Base-by-base conservation (phyloP, 208 protist genomes). In the Plasmodiophora brassicae region DNA sequence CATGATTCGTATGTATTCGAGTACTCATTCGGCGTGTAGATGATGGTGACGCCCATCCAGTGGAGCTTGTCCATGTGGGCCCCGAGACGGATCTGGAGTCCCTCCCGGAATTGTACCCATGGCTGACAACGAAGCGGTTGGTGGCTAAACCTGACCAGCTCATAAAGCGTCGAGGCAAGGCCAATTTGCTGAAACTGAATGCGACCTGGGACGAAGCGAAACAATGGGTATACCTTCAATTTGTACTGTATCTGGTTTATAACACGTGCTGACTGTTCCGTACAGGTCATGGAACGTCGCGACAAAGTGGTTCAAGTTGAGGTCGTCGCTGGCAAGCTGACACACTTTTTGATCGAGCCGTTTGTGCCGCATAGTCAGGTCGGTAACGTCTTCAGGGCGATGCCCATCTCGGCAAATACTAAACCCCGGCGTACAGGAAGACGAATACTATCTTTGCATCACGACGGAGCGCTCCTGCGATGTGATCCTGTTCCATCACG, bases 361-460 rank as follows among this genome's bases (percentile, higher is more conserved):
- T 96, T 96, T 85, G 60, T 95, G 10, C 92, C 93, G 38, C 94
- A 96, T 78, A 14, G 85, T 85, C 60, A 90, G n/a, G n/a, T 41
- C 39, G 25, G 1, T 46, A 1, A 84, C 71, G 1, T 41, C 36
- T 38, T n/a, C 38, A 57, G 86, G 1, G 8, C 45, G 20, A 20
- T 20, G 36, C 36, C 36, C n/a, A 28, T 46, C 36, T 45, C 25
- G 36, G 25, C 32, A 35, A 32, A 54, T 86, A 36, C 1, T 20
- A 54, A 60, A 1, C 1, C 20, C n/a, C n/a, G n/a, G n/a, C 8
- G 8, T 20, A n/a, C 39, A 90, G 44, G 88, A 90, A 14, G 93
- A 95, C 28, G 95, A 96, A 85, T 94, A 94, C 85, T 96, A 96
- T 85, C 28, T 96, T 1, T 94, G 89, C 72, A 95, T 96, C 72